Conservation (phyloP, 83 land plant species). For the Picea engelmannii region DNA sequence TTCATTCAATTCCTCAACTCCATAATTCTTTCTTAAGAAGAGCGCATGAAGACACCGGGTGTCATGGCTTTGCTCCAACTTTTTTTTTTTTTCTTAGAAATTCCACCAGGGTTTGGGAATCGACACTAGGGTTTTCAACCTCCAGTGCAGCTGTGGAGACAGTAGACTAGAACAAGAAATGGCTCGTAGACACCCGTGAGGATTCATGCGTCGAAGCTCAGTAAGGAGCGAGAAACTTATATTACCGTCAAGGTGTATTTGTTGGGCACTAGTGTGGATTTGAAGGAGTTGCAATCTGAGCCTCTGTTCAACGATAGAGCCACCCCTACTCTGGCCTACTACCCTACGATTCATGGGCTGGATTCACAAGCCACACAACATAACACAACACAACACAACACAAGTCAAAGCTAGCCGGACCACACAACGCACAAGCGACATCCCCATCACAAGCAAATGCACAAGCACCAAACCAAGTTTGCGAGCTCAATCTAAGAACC, state of each 20-base stretch:
- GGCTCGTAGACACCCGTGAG: background rate
- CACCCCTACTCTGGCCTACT: too few relatives aligned
- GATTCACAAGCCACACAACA: too few relatives aligned
- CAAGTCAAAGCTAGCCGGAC: too few relatives aligned
- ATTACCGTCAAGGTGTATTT: conserved; percentile 60
- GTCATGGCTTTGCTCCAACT: background rate
- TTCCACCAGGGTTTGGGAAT: background rate
- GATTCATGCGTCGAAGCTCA: conserved; percentile 6
- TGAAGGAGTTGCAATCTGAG: conserved; percentile 56
- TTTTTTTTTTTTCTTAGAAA: background rate
- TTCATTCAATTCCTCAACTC: background rate
- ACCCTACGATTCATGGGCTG: too few relatives aligned
- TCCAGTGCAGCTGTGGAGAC: background rate
- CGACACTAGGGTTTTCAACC: background rate
- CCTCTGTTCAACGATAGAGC: conserved; percentile 30
- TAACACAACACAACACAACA: too few relatives aligned
- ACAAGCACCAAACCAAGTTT: too few relatives aligned
- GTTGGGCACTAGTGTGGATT: conserved; percentile 60
- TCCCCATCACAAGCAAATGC: too few relatives aligned
- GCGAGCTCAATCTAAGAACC: too few relatives aligned
- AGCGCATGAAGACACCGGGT: background rate
- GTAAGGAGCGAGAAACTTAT: conserved; percentile 28
- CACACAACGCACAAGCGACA: too few relatives aligned
- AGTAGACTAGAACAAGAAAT: background rate
- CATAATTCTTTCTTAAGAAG: background rate